Conservation (phyloP, 768 basidiomycete genomes). For the Wakefieldia striispora region DNA sequence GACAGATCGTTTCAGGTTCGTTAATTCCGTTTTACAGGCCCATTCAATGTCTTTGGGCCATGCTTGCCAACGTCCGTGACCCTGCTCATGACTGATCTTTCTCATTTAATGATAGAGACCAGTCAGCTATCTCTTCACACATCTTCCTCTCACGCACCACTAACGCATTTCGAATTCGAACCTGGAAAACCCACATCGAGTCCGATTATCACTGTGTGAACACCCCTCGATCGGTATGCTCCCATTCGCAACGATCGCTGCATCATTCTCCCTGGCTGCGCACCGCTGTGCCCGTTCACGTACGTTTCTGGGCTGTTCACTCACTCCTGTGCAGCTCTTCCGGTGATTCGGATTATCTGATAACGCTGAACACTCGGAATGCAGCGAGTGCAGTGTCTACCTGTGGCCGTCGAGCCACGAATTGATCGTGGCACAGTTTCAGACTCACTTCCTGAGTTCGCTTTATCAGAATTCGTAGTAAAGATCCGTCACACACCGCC, state of each 20-base stretch:
- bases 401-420: constrained; percentile 28
- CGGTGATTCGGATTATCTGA: constrained; percentile 16
- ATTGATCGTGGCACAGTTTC: constrained; percentile 27
- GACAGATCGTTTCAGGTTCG: too few relatives aligned
- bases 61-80: too few relatives aligned
- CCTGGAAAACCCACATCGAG: constrained; percentile 17
- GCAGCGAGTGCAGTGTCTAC: constrained; percentile 16
- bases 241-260: constrained; percentile 3
- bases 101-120: not conserved
- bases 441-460: constrained; percentile 14
- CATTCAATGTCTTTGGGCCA: too few relatives aligned
- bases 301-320: constrained; percentile 5
- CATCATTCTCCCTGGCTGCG: constrained; percentile 17
- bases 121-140: not conserved
- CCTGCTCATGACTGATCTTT: not conserved
- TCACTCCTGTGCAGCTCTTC: constrained; percentile 7
- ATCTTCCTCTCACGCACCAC: constrained; percentile 2
- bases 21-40: too few relatives aligned
- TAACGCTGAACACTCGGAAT: constrained; percentile 5
- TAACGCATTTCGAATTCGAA: constrained; percentile 7
- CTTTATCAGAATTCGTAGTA: constrained; percentile 18
- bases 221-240: constrained; percentile 16
- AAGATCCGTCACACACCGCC: constrained; percentile 25
- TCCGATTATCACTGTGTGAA: constrained; percentile 18
- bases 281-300: constrained; percentile 16